phyloP scores from a whole-genome alignment of 192 early-diverging fungal genomes.

The Rhizoclosmatium globosum region DNA sequence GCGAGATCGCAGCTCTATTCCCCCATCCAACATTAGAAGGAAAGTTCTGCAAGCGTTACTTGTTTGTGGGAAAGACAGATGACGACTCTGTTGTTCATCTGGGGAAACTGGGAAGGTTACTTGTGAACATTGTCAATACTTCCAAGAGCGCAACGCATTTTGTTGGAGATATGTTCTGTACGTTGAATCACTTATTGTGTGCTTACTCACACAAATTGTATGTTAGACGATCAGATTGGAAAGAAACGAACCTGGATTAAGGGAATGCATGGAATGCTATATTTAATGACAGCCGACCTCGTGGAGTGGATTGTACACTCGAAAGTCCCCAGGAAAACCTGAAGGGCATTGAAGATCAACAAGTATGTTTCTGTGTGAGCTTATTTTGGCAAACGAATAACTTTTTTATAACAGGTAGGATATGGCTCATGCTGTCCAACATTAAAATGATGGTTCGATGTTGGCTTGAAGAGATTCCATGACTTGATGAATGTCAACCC shows the following conservation, averaged over 20 bases:
- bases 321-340: background rate
- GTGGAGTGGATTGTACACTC: slow-evolving; percentile 5
- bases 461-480: background rate
- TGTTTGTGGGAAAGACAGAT: slow-evolving; percentile 17
- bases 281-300: background rate
- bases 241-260: background rate
- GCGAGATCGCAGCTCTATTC: background rate
- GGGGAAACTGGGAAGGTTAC: background rate
- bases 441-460: background rate
- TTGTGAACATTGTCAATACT: background rate
- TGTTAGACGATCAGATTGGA: background rate
- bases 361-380: background rate
- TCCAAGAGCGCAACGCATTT: background rate
- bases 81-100: slow-evolving; percentile 25
- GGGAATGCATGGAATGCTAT: slow-evolving; percentile 18
- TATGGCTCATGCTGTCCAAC: background rate
- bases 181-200: no score
- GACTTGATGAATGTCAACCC: background rate
- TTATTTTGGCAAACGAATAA: background rate
- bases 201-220: background rate
- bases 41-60: slow-evolving; percentile 6
- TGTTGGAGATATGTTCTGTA: background rate
- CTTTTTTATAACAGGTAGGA: background rate
- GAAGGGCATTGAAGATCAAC: slow-evolving; percentile 15
- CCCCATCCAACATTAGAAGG: background rate